Conservation (phyloP, 2,329 filamentous ascomycete genomes). For the Fusarium euwallaceae region DNA sequence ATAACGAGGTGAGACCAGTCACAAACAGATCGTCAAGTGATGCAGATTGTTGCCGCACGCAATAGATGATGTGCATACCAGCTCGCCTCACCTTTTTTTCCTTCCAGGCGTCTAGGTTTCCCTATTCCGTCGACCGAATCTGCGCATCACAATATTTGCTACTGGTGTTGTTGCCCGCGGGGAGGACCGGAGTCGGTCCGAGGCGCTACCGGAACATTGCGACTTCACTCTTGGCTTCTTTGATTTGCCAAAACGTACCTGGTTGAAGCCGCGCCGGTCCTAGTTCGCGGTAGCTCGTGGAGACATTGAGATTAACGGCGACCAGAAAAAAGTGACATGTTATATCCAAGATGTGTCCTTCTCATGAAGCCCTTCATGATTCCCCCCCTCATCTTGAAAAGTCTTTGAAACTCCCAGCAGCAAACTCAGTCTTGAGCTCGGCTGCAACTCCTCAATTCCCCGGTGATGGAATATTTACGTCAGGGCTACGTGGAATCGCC, state of each 20-base stretch:
- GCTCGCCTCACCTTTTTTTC: background rate
- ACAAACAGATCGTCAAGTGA: background rate
- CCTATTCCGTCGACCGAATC: background rate
- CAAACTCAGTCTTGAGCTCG: background rate
- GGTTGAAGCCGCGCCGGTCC: background rate
- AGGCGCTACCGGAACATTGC: slow-evolving; percentile 5
- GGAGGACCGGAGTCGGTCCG: background rate
- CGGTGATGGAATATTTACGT: slow-evolving; percentile 7
- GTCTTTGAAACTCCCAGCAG: background rate
- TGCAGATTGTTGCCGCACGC: slow-evolving; percentile 3
- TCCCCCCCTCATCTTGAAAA: background rate
- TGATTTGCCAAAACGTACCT: slow-evolving; percentile 21
- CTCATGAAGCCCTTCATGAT: background rate
- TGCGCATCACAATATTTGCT: slow-evolving; percentile 21
- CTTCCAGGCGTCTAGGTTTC: background rate
- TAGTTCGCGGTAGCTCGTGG: slow-evolving; percentile 16
- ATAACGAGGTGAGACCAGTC: background rate
- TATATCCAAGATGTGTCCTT: background rate
- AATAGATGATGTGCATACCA: slow-evolving; percentile 5
- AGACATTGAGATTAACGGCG: slow-evolving; percentile 19
- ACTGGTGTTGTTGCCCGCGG: slow-evolving; percentile 3
- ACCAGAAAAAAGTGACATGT: slow-evolving; percentile 21
- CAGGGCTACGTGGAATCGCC: background rate
- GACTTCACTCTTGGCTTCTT: slow-evolving; percentile 3
- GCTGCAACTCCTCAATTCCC: background rate